Base-by-base conservation (phyloP, 352 stramenopile species). In the Phytophthora litchii region DNA sequence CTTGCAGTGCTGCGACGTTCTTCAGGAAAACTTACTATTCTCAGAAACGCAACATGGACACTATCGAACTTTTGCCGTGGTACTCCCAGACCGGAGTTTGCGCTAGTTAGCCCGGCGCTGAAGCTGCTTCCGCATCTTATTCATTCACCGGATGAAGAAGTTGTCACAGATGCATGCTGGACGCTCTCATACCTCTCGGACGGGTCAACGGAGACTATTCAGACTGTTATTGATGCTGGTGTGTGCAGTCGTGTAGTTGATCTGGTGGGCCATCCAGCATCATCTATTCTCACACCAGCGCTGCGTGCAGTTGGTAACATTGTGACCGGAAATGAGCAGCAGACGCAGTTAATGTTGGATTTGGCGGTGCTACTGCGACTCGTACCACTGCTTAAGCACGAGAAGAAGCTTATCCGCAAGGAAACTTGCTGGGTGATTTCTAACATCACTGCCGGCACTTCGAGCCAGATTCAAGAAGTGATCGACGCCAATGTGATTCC, bases 111-210 rank as follows among this genome's bases (percentile, higher is more conserved):
- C 19, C 89, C 91, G 16, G 87, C 95, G 17, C 78, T 99, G 14
- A 79, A 95, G 25, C 96, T 97, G 16, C 78, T 99, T 20, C 88
- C 94, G 16, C 89, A 99, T 55, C 80, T 99, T 12, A 98, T 99
- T 60, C 91, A 98, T 70, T 96, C 81, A 7, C 85, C 96, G 0
- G 96, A 99, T 60, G 92, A 99, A 41, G 98, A 99, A 67, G 94
- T 99, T 16, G 78, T 99, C 16, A 99, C 96, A 2, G 97, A 99
- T 68, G 97, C 98, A n/a, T 99, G 97, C 72, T 99, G 98, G 97
- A 97, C 97, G 17, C 84, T 99, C 12, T 98, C 87, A 11, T 99
- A 99, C 69, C 73, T 99, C 5, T 98, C 86, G n/a, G 97, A 99
- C 71, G 97, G 97, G 41, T 83, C 91, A 4, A 98, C 98, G 49